Conservation (phyloP, 176 grass and related monocot genomes). For the Puya raimondii region DNA sequence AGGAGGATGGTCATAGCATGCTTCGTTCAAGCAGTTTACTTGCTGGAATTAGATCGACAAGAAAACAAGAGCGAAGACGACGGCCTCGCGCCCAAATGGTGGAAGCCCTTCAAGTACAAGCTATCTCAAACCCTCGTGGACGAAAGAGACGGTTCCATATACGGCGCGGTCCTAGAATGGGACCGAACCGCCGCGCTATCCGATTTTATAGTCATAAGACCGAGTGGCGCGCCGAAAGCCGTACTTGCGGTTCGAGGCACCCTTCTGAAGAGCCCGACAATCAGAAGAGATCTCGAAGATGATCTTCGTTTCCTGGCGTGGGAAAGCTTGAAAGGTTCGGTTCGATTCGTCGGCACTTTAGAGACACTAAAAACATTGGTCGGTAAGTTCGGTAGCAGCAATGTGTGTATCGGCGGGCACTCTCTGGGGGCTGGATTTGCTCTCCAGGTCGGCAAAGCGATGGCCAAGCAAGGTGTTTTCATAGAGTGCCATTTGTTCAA, state of each 20-base stretch:
- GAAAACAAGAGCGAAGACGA: slow-evolving; percentile 32
- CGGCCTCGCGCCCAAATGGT: slow-evolving; percentile 69
- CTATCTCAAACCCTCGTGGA: slow-evolving; percentile 43
- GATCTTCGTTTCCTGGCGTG: slow-evolving; percentile 55
- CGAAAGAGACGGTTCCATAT: slow-evolving; percentile 66
- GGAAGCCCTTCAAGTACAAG: slow-evolving; percentile 89
- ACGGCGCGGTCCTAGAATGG: slow-evolving; percentile 66
- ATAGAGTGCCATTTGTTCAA: slow-evolving; percentile 82
- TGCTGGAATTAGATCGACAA: slow-evolving; percentile 76
- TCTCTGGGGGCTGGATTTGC: slow-evolving; percentile 69
- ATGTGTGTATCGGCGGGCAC: slow-evolving; percentile 64
- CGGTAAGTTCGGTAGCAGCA: slow-evolving; percentile 37
- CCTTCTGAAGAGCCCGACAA: slow-evolving; percentile 46
- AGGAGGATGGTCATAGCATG: slow-evolving; percentile 68
- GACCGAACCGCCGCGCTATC: slow-evolving; percentile 50
- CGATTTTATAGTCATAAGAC: slow-evolving; percentile 50
- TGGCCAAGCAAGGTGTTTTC: slow-evolving; percentile 55
- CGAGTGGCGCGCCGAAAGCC: slow-evolving; percentile 58
- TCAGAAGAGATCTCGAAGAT: slow-evolving; percentile 70
- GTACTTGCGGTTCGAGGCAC: slow-evolving; percentile 63
- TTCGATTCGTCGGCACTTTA: slow-evolving; percentile 58
- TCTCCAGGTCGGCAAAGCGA: slow-evolving; percentile 57
- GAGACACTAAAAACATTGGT: slow-evolving; percentile 42
- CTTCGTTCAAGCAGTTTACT: slow-evolving; percentile 60
- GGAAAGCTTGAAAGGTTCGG: slow-evolving; percentile 67